Base-by-base conservation (phyloP, 1,284 basidiomycete species). In the Psilocybe mexicana region DNA sequence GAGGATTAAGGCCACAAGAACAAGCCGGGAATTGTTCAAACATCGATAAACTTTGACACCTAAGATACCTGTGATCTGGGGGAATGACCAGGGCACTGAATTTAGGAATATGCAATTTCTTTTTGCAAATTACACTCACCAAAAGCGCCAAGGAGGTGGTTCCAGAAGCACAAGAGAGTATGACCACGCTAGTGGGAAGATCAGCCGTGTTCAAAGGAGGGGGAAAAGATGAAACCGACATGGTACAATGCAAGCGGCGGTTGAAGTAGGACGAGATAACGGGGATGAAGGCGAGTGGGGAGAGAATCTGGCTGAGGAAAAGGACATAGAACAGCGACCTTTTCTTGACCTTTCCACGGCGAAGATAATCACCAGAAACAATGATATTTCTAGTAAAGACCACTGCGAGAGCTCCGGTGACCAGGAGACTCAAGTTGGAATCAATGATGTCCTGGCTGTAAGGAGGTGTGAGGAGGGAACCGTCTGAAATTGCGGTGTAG, bases 41-140 rank as follows among this genome's bases (percentile, higher is more conserved):
- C 85, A 87, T 62, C 80, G 81, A 64, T 87, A 89, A 4, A 83
- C 85, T 67, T 89, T 89, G 63, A 83, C 72, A 5, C 86, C 86
- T 43, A 87, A 72, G 43, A 88, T 83, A 33, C 85, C 85, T 0
- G 83, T 80, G 47, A 87, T 78, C 86, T 88, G 61, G 53, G 26
- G n/a, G 45, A 33, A 28, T 54, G 45, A 45, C 49, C 10, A 44
- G 18, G 18, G 18, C 18, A 18, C 18, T 18, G 18, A 18, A 18
- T 18, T 60, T 55, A 50, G 42, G 43, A 36, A 33, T 55, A 24
- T 48, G 23, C 1, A 11, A 47, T n/a, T 30, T 40, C 6, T 50
- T 50, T 40, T 42, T 14, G 14, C 25, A 35, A 36, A 18, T 35
- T 28, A 14, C 36, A 58, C 71, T 62, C 65, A 86, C 83, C 71